phyloP scores from a whole-genome alignment of 345 rosid genomes.

The Euclidium syriacum region DNA sequence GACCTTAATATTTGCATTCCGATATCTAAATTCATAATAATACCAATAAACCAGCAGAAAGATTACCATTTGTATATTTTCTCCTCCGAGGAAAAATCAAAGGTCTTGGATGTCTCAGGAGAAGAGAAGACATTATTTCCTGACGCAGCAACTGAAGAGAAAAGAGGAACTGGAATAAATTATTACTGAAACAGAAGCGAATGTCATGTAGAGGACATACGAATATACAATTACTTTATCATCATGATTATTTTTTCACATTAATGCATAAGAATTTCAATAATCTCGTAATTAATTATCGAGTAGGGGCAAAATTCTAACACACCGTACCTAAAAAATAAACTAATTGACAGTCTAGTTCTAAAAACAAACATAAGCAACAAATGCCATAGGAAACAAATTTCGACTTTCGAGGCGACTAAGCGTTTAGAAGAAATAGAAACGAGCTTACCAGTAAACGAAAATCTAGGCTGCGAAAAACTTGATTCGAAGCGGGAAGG shows the following conservation, averaged over 20 bases:
- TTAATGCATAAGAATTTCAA: neutral
- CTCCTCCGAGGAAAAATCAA: slow-evolving; percentile 86
- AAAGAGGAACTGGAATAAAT: neutral
- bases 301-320: neutral
- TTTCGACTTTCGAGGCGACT: neutral
- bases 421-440: neutral
- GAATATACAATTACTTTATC: neutral
- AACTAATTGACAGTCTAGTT: neutral
- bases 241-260: neutral
- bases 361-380: neutral
- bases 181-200: neutral
- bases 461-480: slow-evolving; percentile 9
- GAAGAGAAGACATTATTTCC: slow-evolving; percentile 58
- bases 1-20: neutral
- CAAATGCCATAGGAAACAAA: neutral
- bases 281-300: neutral
- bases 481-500: slow-evolving; percentile 10
- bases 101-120: slow-evolving; percentile 73
- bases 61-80: slow-evolving; percentile 82
- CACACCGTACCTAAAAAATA: neutral
- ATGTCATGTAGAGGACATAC: neutral
- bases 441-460: neutral
- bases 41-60: neutral
- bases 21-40: neutral
- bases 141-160: slow-evolving; percentile 54